phyloP scores from a whole-genome alignment of 176 grass and related monocot species.

The Juncus inflexus region DNA sequence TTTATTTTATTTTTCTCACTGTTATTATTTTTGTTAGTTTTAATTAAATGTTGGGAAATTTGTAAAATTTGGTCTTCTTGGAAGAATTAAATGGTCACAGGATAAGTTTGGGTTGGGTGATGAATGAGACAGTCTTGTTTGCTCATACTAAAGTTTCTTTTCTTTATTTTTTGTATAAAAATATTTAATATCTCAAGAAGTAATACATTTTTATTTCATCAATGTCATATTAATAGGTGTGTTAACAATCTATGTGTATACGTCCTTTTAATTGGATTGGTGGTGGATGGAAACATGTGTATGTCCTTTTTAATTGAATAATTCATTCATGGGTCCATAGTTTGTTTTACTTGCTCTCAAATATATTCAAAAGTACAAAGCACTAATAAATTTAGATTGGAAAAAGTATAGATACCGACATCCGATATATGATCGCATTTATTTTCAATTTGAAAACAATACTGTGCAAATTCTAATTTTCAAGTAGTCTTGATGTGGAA shows the following conservation, averaged over 20 bases:
- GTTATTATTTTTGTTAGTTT: not conserved
- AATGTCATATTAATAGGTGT: too few relatives aligned
- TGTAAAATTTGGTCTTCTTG: constrained; percentile 9
- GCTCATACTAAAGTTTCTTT: not conserved
- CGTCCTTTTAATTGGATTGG: not conserved
- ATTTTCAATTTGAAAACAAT: not conserved
- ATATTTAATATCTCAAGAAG: too few relatives aligned
- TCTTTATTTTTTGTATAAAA: not conserved
- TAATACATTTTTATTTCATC: too few relatives aligned
- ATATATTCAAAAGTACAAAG: constrained; percentile 1
- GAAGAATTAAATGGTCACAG: constrained; percentile 23
- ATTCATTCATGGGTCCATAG: constrained; percentile 3
- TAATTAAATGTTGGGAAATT: too few relatives aligned
- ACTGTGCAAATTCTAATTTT: not conserved
- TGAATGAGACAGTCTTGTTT: not conserved
- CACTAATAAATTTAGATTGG: not conserved
- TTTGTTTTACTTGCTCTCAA: not conserved
- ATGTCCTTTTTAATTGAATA: not conserved
- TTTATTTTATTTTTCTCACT: not conserved
- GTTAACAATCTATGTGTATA: too few relatives aligned
- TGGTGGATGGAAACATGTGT: not conserved
- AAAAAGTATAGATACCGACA: not conserved
- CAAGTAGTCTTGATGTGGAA: too few relatives aligned
- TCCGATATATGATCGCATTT: constrained; percentile 25
- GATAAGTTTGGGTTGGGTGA: constrained; percentile 6